phyloP scores from a whole-genome alignment of 2,329 filamentous ascomycete genomes.

The Aspergillus flavus region DNA sequence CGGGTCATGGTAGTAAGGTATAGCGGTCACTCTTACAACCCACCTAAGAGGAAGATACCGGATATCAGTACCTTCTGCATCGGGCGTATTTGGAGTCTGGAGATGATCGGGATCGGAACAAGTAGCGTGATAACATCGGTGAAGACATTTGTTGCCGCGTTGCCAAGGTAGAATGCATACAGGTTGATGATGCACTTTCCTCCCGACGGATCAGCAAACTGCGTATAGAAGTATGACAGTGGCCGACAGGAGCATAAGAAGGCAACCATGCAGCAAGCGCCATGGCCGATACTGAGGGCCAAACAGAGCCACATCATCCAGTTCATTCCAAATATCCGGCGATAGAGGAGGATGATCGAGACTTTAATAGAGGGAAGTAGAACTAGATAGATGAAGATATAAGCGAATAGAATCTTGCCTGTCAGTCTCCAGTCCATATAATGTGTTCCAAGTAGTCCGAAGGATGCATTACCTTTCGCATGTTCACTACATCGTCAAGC shows the following conservation, averaged over 20 bases:
- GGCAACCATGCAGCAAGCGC: not conserved
- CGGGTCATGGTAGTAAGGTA: not conserved
- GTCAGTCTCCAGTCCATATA: not conserved
- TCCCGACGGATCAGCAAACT: not conserved
- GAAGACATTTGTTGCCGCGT: not conserved
- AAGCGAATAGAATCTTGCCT: conserved; percentile 2
- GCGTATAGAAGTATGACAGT: not conserved
- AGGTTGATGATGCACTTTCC: not conserved
- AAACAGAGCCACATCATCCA: not conserved
- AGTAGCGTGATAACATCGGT: not conserved
- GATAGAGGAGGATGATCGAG: conserved; percentile 3
- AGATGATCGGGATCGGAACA: not conserved
- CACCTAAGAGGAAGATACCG: not conserved
- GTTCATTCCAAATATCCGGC: conserved; percentile 1
- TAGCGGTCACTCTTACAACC: not conserved
- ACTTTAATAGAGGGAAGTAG: not conserved
- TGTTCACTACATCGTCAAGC: not conserved
- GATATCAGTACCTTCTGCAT: not conserved
- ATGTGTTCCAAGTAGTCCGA: too few species aligned
- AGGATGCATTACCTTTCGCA: not conserved
- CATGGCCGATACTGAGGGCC: not conserved
- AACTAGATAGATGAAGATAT: not conserved
- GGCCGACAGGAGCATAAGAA: not conserved
- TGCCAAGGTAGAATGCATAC: not conserved
- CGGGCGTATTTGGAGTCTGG: not conserved